These are phyloP conservation scores for Sporothrix mexicana DNA, from an alignment of 2,329 filamentous ascomycete species.

Conservation along the genomic window DNA sequence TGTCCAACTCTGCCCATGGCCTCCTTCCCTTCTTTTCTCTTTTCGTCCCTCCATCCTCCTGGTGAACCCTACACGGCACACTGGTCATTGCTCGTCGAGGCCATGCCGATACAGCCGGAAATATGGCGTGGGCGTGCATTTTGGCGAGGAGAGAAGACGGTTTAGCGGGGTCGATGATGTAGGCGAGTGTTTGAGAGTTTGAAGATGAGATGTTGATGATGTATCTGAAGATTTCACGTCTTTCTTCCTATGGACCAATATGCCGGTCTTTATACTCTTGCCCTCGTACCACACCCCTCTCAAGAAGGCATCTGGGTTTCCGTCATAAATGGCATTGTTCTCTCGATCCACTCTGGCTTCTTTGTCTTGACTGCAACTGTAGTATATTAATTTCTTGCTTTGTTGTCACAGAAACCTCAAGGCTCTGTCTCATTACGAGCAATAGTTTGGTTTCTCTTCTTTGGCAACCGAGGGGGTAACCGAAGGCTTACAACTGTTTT, in stretches of 20 bases:
- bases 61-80: conserved; percentile 35
- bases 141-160: background rate
- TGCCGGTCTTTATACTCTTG: background rate
- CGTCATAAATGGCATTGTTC: no score
- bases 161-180: background rate
- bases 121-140: conserved; percentile 30
- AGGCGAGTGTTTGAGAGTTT: background rate
- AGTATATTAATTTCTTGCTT: no score
- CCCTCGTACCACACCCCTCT: no score
- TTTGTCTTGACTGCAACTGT: no score
- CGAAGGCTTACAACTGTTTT: background rate
- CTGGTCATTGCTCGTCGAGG: conserved; percentile 32
- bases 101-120: conserved; percentile 36
- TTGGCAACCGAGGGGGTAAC: background rate
- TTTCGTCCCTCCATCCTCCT: no score
- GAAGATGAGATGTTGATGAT: background rate
- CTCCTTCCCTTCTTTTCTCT: no score
- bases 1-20: no score
- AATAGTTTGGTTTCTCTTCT: no score
- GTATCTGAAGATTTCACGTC: background rate
- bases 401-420: no score
- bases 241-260: background rate
- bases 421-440: no score
- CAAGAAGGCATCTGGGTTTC: no score
- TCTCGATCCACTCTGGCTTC: no score